A percentile compares a stretch with the other conserved stretches of the same genome.
Conservation (phyloP, 257 asterid species). For the Solanum neorickii region DNA sequence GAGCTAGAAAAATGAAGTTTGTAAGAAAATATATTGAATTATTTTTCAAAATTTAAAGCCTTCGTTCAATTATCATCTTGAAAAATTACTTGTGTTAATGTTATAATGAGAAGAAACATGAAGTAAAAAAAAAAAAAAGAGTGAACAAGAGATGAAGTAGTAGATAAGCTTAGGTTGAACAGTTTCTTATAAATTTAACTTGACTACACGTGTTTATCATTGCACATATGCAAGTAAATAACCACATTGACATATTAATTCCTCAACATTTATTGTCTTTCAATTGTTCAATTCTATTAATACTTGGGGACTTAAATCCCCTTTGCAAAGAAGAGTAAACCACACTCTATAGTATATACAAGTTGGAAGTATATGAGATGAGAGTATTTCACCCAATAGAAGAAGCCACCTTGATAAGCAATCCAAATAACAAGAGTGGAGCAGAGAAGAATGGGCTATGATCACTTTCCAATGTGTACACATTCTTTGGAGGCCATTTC, state of each 20-base stretch:
- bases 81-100: not conserved
- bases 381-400: not conserved
- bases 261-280: not conserved
- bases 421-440: slow-evolving; percentile 33
- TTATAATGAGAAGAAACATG: not conserved
- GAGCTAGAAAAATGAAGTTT: not conserved
- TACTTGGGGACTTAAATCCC: not conserved
- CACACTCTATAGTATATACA: not conserved
- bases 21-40: not conserved
- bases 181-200: not conserved
- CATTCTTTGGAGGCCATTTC: slow-evolving; percentile 45
- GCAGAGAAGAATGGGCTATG: slow-evolving; percentile 61
- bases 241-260: not conserved
- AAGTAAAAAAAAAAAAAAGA: not conserved
- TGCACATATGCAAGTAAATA: not conserved
- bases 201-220: not conserved
- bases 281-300: not conserved
- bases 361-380: not conserved
- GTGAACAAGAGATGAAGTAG: not conserved
- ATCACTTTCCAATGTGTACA: slow-evolving; percentile 46
- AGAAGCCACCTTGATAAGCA: slow-evolving; percentile 34
- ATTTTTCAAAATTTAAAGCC: not conserved
- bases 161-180: not conserved
- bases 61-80: not conserved
- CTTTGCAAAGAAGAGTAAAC: not conserved